Evolutionary conservation across 1,284 basidiomycete species (phyloP).

Genomic region (Termitomyces sp.): DNA sequence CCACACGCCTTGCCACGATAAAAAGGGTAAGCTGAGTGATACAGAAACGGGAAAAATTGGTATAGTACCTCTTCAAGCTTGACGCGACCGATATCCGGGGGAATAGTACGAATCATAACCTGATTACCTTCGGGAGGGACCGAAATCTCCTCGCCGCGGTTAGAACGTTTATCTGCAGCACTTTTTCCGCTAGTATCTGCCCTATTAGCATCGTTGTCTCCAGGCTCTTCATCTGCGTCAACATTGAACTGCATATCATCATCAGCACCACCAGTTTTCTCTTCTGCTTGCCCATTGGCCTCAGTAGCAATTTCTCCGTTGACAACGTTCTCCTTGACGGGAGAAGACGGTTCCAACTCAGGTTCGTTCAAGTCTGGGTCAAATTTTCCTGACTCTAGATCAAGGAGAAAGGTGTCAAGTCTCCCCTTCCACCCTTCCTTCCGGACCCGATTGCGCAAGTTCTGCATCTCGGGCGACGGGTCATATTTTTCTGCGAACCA

Average conservation of each 20-base stretch:
- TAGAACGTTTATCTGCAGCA: conserved; percentile 40
- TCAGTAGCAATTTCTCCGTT: conserved; percentile 34
- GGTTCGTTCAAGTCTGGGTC: conserved; percentile 67
- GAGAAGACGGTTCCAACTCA: conserved; percentile 42
- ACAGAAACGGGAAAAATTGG: conserved; percentile 6
- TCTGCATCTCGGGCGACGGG: conserved; percentile 59
- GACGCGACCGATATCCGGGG: conserved; percentile 81
- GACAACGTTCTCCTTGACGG: conserved; percentile 41
- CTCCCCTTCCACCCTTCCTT: conserved; percentile 78
- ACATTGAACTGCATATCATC: conserved; percentile 66
- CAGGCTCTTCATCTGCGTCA: conserved; percentile 65
- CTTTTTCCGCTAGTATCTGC: conserved; percentile 56
- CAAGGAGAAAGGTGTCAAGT: conserved; percentile 66
- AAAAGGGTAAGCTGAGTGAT: conserved; percentile 9
- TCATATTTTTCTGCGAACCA: conserved; percentile 97
- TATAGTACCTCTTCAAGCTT: conserved; percentile 77
- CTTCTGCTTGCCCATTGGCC: conserved; percentile 39
- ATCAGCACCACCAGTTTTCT: conserved; percentile 37
- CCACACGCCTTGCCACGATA: conserved; percentile 48
- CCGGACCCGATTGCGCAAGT: conserved; percentile 70
- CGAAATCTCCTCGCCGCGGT: conserved; percentile 70
- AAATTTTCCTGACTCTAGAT: conserved; percentile 78
- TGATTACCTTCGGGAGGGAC: conserved; percentile 79
- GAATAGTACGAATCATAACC: conserved; percentile 91
- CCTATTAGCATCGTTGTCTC: conserved; percentile 51